These are phyloP conservation scores for Oryza longistaminata DNA, from an alignment of 176 grass and related monocot genomes.

Conservation along the genomic window DNA sequence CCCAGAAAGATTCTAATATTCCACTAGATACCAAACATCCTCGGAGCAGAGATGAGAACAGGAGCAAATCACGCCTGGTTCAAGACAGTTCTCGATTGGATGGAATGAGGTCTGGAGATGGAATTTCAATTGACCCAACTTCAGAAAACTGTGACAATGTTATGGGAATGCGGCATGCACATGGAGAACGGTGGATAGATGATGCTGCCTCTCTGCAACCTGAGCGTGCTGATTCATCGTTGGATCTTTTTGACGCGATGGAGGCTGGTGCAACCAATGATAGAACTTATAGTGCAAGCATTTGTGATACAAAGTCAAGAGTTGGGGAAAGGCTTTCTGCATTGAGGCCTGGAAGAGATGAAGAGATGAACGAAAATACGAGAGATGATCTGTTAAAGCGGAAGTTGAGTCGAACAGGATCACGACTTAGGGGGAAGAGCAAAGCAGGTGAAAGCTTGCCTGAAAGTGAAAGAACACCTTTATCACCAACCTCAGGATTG, in stretches of 20 bases:
- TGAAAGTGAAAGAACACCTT: constrained; percentile 55
- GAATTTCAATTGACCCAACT: constrained; percentile 32
- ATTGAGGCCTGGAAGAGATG: constrained; percentile 30
- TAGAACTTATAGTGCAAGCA: constrained; percentile 27
- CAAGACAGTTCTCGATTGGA: constrained; percentile 45
- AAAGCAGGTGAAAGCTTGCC: constrained; percentile 58
- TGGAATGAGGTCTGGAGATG: constrained; percentile 40
- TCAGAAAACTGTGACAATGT: constrained; percentile 39
- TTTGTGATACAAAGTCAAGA: constrained; percentile 45
- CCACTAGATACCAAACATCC: constrained; percentile 55
- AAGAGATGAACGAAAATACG: constrained; percentile 44
- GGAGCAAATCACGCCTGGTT: constrained; percentile 60
- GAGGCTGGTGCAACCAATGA: constrained; percentile 44
- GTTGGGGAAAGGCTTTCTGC: constrained; percentile 36
- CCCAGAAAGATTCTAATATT: constrained; percentile 65
- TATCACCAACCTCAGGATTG: constrained; percentile 58
- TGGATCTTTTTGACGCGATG: constrained; percentile 31
- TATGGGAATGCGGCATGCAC: constrained; percentile 43
- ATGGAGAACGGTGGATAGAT: constrained; percentile 49
- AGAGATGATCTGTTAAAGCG: constrained; percentile 50
- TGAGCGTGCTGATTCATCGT: constrained; percentile 49
- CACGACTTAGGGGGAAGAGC: constrained; percentile 61
- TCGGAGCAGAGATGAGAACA: constrained; percentile 64
- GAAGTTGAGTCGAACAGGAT: constrained; percentile 40
- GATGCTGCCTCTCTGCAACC: constrained; percentile 27